A percentile compares a stretch with the other conserved stretches of the same genome.
These are phyloP conservation scores for Penicillium roqueforti DNA, from an alignment of 495 filamentous ascomycete species.

Conservation along the genomic window DNA sequence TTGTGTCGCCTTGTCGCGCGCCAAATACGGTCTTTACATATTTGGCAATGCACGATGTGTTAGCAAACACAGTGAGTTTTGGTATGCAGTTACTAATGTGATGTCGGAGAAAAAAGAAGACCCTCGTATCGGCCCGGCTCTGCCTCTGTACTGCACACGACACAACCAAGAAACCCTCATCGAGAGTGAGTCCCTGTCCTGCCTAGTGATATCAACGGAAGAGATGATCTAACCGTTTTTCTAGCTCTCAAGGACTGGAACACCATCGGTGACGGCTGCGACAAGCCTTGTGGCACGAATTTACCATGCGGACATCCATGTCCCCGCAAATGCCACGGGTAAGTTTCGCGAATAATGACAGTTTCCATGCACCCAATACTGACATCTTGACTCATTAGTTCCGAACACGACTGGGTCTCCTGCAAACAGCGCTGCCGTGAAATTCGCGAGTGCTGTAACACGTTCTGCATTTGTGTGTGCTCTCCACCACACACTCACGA, in stretches of 20 bases:
- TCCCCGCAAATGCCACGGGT: constrained; percentile 37
- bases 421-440: constrained; percentile 8
- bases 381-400: background rate
- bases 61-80: constrained; percentile 26
- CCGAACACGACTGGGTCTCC: constrained; percentile 3
- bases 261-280: constrained; percentile 49
- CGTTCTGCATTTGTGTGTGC: constrained; percentile 6
- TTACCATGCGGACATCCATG: constrained; percentile 43
- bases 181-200: constrained; percentile 17
- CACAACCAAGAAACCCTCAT: constrained; percentile 34
- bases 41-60: constrained; percentile 72
- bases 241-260: constrained; percentile 45
- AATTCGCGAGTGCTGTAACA: constrained; percentile 2
- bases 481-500: constrained; percentile 8
- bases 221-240: background rate
- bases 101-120: constrained; percentile 20
- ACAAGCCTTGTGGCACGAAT: constrained; percentile 24
- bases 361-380: background rate
- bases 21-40: constrained; percentile 78
- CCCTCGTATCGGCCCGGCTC: constrained; percentile 28
- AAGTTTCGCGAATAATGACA: background rate
- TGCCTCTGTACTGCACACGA: constrained; percentile 41
- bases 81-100: constrained; percentile 33
- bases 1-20: constrained; percentile 85
- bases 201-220: background rate